Percentiles rank a stretch among this genome's conserved stretches.
These are phyloP conservation scores for Coix lacrymajobi DNA, from an alignment of 176 grass and related monocot genomes.

Conservation along the genomic window DNA sequence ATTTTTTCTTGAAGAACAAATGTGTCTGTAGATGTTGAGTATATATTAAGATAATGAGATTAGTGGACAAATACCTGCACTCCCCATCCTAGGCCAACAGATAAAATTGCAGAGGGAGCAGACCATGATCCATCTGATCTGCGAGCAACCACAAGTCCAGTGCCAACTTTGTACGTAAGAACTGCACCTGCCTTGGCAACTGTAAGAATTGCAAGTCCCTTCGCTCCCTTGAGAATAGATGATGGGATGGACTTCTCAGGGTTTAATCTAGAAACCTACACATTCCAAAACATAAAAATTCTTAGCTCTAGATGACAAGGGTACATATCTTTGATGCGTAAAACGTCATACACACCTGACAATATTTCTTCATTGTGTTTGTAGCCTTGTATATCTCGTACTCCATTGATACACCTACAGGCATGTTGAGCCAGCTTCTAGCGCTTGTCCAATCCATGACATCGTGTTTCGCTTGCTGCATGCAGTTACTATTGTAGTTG, in stretches of 20 bases:
- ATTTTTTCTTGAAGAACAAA: neutral
- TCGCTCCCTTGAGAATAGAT: conserved; percentile 83
- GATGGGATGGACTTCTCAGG: conserved; percentile 86
- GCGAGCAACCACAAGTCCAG: conserved; percentile 78
- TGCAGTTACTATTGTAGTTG: conserved; percentile 78
- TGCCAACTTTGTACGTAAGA: conserved; percentile 92
- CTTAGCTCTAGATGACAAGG: conserved; percentile 3
- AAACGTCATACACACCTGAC: conserved; percentile 46
- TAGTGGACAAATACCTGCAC: conserved; percentile 58
- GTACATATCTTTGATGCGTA: conserved; percentile 4
- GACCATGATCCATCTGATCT: conserved; percentile 91
- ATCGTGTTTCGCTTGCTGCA: conserved; percentile 85
- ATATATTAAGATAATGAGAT: conserved; percentile 1
- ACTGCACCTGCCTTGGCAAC: conserved; percentile 77
- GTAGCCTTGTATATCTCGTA: conserved; percentile 93
- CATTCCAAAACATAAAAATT: conserved; percentile 25
- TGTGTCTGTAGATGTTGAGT: neutral
- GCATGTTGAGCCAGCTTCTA: conserved; percentile 83
- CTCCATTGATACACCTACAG: conserved; percentile 85
- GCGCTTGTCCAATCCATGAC: conserved; percentile 92
- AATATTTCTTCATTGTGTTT: conserved; percentile 69
- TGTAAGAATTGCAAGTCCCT: conserved; percentile 84
- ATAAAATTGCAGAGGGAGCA: conserved; percentile 85
- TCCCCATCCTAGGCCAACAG: conserved; percentile 94
- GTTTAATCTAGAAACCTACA: conserved; percentile 87